Conservation (phyloP, 345 rosid species). For the Brassica rapa region DNA sequence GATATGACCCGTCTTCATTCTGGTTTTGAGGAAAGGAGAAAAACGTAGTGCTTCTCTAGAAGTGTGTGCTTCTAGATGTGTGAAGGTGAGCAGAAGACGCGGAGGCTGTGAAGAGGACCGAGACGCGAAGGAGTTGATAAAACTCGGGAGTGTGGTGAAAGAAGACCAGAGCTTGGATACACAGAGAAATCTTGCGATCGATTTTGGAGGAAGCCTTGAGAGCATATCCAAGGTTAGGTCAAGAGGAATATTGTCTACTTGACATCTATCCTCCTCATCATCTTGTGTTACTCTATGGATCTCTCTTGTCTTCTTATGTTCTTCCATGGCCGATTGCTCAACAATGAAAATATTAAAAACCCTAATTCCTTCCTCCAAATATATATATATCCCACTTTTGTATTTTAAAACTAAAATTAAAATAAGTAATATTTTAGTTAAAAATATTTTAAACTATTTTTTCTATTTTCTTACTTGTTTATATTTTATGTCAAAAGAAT, state of each 20-base stretch:
- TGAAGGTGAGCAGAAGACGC: background rate
- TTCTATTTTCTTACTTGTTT: too few species aligned
- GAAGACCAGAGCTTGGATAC: conserved; percentile 1
- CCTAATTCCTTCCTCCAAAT: background rate
- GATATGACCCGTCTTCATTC: background rate
- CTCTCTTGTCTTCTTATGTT: background rate
- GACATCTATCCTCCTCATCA: background rate
- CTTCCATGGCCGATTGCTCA: background rate
- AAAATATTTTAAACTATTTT: too few species aligned
- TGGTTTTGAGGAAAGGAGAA: background rate
- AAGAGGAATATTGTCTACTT: too few species aligned
- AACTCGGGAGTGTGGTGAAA: background rate
- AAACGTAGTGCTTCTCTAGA: background rate
- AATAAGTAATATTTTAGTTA: too few species aligned
- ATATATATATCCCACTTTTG: background rate
- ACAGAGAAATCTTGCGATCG: background rate
- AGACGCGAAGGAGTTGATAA: background rate
- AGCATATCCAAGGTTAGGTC: too few species aligned
- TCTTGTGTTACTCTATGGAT: background rate
- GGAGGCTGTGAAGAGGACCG: background rate
- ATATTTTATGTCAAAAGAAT: too few species aligned
- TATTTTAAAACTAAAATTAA: too few species aligned
- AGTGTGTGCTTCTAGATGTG: background rate
- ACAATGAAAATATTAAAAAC: background rate
- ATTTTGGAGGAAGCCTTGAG: background rate